Percentiles rank a stretch among this genome's conserved stretches.
Conservation (phyloP, 345 rosid genomes). For the Cardamine chenopodiifolia region DNA sequence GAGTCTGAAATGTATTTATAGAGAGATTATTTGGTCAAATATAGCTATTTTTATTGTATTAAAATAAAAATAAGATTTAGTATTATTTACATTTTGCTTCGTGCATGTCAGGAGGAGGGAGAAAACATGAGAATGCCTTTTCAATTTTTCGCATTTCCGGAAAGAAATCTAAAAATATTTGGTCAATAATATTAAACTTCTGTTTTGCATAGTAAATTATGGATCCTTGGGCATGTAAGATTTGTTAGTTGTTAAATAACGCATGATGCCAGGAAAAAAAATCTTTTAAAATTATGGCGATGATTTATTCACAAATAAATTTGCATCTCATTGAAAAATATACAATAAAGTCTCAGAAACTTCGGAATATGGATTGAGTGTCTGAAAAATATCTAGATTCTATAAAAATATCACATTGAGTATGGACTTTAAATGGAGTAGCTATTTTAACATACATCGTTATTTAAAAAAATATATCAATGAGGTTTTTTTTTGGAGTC, state of each 20-base stretch:
- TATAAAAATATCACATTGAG: neutral
- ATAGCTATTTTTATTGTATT: constrained; percentile 11
- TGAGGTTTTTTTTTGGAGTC: neutral
- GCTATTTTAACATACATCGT: neutral
- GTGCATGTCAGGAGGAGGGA: constrained; percentile 40
- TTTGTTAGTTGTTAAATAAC: constrained; percentile 16
- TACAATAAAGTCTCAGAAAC: neutral
- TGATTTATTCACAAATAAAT: constrained; percentile 1
- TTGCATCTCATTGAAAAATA: neutral
- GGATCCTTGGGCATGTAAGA: constrained; percentile 22
- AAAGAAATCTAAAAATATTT: constrained; percentile 16
- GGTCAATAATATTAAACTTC: constrained; percentile 1
- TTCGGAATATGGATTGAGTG: constrained; percentile 19
- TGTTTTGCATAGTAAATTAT: constrained; percentile 18
- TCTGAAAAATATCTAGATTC: constrained; percentile 19
- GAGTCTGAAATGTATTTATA: constrained; percentile 54
- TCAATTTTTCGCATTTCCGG: constrained; percentile 26
- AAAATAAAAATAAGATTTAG: constrained; percentile 12
- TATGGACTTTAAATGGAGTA: constrained; percentile 18
- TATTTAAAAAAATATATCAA: neutral
- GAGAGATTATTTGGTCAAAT: constrained; percentile 55
- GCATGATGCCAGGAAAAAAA: neutral
- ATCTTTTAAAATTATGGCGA: constrained; percentile 1
- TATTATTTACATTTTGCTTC: constrained; percentile 26
- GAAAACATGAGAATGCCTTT: constrained; percentile 30